Percentiles rank a stretch among this genome's conserved stretches.
Evolutionary conservation across 371 early-diverging fungal species (phyloP).

Genomic region (Apophysomyces sp.): DNA sequence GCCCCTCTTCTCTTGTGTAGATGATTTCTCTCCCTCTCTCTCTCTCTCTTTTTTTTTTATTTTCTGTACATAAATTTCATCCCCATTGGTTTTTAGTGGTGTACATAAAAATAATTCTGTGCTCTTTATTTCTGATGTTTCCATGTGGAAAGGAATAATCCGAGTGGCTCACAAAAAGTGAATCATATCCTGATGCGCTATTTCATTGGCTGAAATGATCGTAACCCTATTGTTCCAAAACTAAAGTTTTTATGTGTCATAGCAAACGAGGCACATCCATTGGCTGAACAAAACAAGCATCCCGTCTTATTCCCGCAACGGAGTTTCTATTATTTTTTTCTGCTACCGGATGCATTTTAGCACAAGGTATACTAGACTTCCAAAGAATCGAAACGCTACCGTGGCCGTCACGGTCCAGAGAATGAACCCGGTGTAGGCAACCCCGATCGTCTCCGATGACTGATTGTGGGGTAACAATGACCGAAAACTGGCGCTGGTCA

Average conservation of each 20-base stretch:
- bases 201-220: too few relatives aligned
- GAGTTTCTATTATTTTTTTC: too few relatives aligned
- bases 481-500: slow-evolving; percentile 53
- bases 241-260: not conserved
- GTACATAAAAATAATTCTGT: not conserved
- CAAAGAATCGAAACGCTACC: slow-evolving; percentile 76
- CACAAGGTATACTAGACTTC: slow-evolving; percentile 58
- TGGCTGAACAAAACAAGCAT: not conserved
- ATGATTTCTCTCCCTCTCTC: not conserved
- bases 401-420: slow-evolving; percentile 85
- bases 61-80: not conserved
- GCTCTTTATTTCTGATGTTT: too few relatives aligned
- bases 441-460: slow-evolving; percentile 20
- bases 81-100: not conserved
- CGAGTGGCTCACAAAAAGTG: too few relatives aligned
- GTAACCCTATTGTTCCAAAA: too few relatives aligned
- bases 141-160: too few relatives aligned
- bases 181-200: not conserved
- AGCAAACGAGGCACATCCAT: not conserved
- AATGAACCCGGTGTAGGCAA: slow-evolving; percentile 73
- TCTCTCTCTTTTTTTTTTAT: not conserved
- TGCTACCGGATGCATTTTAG: not conserved
- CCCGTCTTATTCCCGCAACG: not conserved
- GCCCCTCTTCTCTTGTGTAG: not conserved
- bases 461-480: slow-evolving; percentile 25